Conservation (phyloP, 1,284 basidiomycete genomes). For the Trichosporon sp. region DNA sequence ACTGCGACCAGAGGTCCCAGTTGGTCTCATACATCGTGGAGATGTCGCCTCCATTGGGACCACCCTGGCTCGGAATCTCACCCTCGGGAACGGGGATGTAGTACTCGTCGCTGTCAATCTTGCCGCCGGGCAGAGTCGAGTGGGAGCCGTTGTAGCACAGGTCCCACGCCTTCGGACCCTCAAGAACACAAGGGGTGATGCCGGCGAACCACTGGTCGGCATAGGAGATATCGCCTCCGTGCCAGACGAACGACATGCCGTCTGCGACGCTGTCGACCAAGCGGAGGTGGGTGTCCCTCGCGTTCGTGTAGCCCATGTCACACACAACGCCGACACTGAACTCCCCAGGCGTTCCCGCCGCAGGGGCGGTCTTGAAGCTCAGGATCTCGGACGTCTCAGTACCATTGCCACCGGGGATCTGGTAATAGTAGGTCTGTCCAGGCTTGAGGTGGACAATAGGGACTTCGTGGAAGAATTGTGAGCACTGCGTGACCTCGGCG, state of each 20-base stretch:
- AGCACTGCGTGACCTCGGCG: constrained; percentile 30
- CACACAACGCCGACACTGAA: constrained; percentile 38
- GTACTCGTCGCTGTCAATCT: constrained; percentile 23
- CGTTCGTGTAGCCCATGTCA: constrained; percentile 48
- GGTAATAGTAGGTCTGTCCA: constrained; percentile 29
- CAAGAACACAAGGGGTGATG: constrained; percentile 20
- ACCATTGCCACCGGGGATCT: constrained; percentile 36
- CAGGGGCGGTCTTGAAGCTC: constrained; percentile 25
- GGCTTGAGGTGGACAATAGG: constrained; percentile 20
- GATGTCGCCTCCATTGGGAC: constrained; percentile 31
- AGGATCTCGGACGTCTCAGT: constrained; percentile 27
- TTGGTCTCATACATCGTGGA: constrained; percentile 34
- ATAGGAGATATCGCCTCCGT: constrained; percentile 46
- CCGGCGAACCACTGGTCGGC: constrained; percentile 42
- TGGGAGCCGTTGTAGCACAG: constrained; percentile 34
- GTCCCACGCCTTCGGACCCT: constrained; percentile 7
- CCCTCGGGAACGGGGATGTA: constrained; percentile 26
- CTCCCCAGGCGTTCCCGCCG: constrained; percentile 17
- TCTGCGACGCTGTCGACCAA: constrained; percentile 27
- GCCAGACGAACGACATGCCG: constrained; percentile 32
- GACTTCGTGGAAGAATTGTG: constrained; percentile 36
- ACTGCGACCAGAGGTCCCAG: constrained; percentile 46
- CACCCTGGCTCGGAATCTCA: constrained; percentile 29
- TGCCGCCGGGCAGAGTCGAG: constrained; percentile 10
- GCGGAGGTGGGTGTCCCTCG: constrained; percentile 36